A percentile compares a stretch with the other conserved stretches of the same genome.
Evolutionary conservation across 768 basidiomycete genomes (phyloP).

Genomic region (Butyriboletus loyo): DNA sequence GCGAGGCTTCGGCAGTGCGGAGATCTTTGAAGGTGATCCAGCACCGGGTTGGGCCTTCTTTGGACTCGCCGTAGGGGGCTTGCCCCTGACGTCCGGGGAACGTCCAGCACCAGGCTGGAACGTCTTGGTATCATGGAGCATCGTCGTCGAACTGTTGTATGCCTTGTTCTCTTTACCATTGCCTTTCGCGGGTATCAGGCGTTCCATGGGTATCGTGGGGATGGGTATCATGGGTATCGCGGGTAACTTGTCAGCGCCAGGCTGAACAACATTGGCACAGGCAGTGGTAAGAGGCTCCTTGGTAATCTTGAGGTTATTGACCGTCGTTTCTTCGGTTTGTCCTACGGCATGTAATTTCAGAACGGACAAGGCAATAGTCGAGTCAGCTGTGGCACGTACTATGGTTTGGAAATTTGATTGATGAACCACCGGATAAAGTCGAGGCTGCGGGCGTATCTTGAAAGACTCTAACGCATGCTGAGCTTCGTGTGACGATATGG

Average conservation of each 20-base stretch:
- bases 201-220: slow-evolving; percentile 2
- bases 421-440: background rate
- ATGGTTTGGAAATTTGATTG: background rate
- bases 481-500: background rate
- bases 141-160: slow-evolving; percentile 1
- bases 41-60: background rate
- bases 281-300: slow-evolving; percentile 1
- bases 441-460: background rate
- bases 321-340: background rate
- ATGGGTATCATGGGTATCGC: slow-evolving; percentile 4
- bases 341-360: background rate
- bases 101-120: slow-evolving; percentile 3
- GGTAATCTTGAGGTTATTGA: background rate
- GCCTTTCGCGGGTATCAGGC: background rate
- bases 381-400: slow-evolving; percentile 3
- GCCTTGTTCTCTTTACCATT: slow-evolving; percentile 18
- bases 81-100: background rate
- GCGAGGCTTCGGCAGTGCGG: slow-evolving; percentile 4
- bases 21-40: slow-evolving; percentile 3
- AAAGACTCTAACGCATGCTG: background rate
- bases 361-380: background rate
- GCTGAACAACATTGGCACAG: background rate
- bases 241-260: slow-evolving; percentile 6
- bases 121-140: background rate
- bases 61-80: background rate